A percentile compares a stretch with the other conserved stretches of the same genome.
Evolutionary conservation across 1,284 basidiomycete species (phyloP).

Genomic region (Neonothopanus nambi): DNA sequence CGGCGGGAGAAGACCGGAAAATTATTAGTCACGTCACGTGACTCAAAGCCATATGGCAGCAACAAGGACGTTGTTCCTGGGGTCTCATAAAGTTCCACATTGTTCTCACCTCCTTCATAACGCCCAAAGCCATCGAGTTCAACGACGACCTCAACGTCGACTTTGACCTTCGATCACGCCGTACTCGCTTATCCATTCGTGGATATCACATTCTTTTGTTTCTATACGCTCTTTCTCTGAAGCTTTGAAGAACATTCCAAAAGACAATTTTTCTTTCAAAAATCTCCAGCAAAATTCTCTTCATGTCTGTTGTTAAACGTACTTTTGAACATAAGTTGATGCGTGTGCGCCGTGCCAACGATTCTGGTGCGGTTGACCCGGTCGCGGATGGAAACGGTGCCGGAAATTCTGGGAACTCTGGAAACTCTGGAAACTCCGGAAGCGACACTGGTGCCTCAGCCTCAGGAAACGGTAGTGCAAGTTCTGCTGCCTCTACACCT

Average conservation of each 20-base stretch:
- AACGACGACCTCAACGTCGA: not conserved
- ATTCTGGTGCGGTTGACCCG: not conserved
- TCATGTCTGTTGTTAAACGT: slow-evolving; percentile 8
- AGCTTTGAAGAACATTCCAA: not conserved
- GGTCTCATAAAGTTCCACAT: not conserved
- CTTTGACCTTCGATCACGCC: not conserved
- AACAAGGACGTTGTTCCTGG: not conserved
- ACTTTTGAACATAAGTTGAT: not conserved
- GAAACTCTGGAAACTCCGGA: not conserved
- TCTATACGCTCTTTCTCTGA: slow-evolving; percentile 8
- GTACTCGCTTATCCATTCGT: not conserved
- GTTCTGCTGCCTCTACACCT: not conserved
- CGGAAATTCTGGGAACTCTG: not conserved
- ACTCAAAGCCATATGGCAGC: not conserved
- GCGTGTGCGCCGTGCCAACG: slow-evolving; percentile 2
- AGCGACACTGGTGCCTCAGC: too few species aligned
- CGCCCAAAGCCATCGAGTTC: slow-evolving; percentile 3
- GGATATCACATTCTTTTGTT: slow-evolving; percentile 11
- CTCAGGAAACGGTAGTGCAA: not conserved
- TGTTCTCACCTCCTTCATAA: not conserved
- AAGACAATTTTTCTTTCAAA: too few species aligned
- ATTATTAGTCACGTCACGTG: not conserved
- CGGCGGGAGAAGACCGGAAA: too few species aligned
- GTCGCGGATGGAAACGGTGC: not conserved
- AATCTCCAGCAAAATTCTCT: not conserved